A percentile compares a stretch with the other conserved stretches of the same genome.
Evolutionary conservation across 116 monocot species (phyloP).

Genomic region (Zostera marina): DNA sequence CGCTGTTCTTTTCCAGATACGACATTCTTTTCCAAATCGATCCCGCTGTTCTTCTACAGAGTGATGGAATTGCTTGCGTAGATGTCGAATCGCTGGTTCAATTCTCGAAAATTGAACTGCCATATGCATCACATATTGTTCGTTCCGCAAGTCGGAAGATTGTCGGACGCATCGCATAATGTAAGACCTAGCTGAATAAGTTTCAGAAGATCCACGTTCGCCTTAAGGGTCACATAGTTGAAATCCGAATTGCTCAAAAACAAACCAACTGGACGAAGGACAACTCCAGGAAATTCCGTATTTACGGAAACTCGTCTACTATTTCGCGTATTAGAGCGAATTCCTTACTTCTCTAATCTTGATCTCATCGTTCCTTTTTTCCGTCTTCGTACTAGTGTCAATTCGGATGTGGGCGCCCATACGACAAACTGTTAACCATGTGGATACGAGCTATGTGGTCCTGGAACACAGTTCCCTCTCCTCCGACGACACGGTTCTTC

Average conservation of each 20-base stretch:
- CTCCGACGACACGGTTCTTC: too few relatives aligned
- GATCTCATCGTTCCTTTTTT: conserved; percentile 6
- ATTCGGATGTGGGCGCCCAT: too few relatives aligned
- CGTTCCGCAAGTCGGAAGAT: conserved; percentile 11
- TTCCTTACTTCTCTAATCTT: conserved; percentile 71
- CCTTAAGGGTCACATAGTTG: conserved; percentile 26
- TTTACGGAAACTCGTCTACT: conserved; percentile 52
- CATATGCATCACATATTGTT: conserved; percentile 11
- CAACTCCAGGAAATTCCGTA: conserved; percentile 74
- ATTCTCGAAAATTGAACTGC: conserved; percentile 49
- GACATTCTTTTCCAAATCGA: conserved; percentile 17
- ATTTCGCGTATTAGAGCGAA: conserved; percentile 52
- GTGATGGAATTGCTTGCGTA: conserved; percentile 24
- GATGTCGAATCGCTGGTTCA: conserved; percentile 13
- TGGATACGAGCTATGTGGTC: too few relatives aligned
- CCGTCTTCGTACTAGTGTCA: too few relatives aligned
- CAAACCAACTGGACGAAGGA: conserved; percentile 42
- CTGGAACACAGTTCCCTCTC: too few relatives aligned
- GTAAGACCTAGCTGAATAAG: conserved; percentile 35
- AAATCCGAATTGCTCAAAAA: conserved; percentile 41
- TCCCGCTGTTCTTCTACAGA: conserved; percentile 15
- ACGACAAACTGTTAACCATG: too few relatives aligned
- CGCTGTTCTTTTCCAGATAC: too few relatives aligned
- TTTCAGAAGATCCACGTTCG: conserved; percentile 24
- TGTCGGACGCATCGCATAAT: conserved; percentile 17